Conservation (phyloP, 2,329 filamentous ascomycete species). For the Fusarium pilosicola region DNA sequence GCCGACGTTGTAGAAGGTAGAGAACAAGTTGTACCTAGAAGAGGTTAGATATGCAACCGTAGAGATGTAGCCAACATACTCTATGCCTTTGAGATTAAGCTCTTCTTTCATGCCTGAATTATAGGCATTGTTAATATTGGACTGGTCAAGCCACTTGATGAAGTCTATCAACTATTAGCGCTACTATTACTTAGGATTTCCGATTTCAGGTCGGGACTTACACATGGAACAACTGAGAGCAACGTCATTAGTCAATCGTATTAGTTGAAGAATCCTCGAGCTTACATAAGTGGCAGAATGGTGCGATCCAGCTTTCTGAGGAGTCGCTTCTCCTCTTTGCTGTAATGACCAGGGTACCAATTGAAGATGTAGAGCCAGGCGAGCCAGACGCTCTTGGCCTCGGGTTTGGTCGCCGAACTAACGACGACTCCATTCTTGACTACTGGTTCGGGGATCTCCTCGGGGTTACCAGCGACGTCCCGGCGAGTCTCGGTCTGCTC, state of each 20-base stretch:
- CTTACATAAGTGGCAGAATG: not conserved
- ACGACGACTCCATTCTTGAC: not conserved
- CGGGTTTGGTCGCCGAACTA: not conserved
- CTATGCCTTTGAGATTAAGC: conserved; percentile 47
- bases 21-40: conserved; percentile 38
- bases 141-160: conserved; percentile 49
- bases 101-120: conserved; percentile 54
- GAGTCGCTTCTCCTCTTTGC: not conserved
- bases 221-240: not conserved
- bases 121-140: conserved; percentile 51
- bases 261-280: too few species aligned
- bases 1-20: conserved; percentile 44
- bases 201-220: not conserved
- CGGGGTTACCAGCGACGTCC: not conserved
- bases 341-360: not conserved
- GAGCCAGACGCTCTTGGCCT: not conserved
- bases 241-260: not conserved
- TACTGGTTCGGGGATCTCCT: not conserved
- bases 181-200: not conserved
- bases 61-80: conserved; percentile 21
- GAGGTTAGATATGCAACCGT: not conserved
- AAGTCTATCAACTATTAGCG: conserved; percentile 44
- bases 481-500: not conserved
- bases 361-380: not conserved
- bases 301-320: not conserved